Conservation (phyloP, 805 yeast genomes). For the Cyberlindnera veronae region DNA sequence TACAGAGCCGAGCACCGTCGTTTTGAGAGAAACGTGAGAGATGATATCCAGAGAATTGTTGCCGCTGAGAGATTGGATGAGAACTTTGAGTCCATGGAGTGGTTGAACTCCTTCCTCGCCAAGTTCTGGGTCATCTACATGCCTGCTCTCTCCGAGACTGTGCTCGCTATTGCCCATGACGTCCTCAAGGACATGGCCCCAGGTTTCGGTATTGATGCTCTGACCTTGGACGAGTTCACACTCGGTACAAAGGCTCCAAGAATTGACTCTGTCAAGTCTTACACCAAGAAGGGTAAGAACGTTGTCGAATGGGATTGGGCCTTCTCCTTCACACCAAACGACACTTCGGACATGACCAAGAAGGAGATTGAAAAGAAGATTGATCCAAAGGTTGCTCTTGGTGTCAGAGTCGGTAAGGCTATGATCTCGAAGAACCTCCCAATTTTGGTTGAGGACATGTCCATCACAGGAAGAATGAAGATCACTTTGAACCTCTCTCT, state of each 20-base stretch:
- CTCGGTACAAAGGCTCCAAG: constrained; percentile 80
- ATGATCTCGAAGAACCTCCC: constrained; percentile 73
- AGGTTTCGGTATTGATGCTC: constrained; percentile 76
- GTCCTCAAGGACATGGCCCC: constrained; percentile 69
- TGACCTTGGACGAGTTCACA: constrained; percentile 73
- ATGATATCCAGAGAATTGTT: constrained; percentile 65
- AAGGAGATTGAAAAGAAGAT: constrained; percentile 65
- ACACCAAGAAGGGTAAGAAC: constrained; percentile 64
- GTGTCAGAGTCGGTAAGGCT: constrained; percentile 78
- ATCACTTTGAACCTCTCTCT: constrained; percentile 58
- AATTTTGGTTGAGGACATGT: constrained; percentile 77
- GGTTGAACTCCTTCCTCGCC: constrained; percentile 74
- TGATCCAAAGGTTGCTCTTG: constrained; percentile 78
- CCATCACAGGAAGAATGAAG: constrained; percentile 66
- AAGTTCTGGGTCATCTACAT: constrained; percentile 87
- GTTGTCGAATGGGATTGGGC: constrained; percentile 82
- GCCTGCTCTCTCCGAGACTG: constrained; percentile 81
- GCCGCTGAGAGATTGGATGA: constrained; percentile 63
- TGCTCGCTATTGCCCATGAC: constrained; percentile 64
- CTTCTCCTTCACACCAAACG: constrained; percentile 76
- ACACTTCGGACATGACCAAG: constrained; percentile 80
- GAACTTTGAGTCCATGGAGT: constrained; percentile 69
- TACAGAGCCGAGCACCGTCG: constrained; percentile 73
- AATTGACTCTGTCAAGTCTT: constrained; percentile 67
- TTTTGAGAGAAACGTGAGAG: constrained; percentile 69